Percentiles rank a stretch among this genome's conserved stretches.
Conservation (phyloP, 208 protist genomes). For the Trypanosoma melophagium region DNA sequence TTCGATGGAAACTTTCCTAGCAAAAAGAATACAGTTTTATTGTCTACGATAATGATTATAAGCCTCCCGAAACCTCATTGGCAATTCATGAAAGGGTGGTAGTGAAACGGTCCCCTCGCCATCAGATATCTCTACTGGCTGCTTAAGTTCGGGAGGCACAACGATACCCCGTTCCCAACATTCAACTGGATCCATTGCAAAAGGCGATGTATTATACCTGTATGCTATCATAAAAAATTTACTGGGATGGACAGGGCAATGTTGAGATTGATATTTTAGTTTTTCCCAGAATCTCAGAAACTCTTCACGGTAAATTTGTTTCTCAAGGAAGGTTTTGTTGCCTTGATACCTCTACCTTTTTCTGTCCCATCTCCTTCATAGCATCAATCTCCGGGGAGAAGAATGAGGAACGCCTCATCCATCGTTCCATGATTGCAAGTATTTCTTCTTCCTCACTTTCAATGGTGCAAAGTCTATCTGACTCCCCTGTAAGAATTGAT, state of each 20-base stretch:
- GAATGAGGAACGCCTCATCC: neutral
- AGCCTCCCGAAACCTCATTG: slow-evolving; percentile 21
- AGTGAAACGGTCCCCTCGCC: slow-evolving; percentile 11
- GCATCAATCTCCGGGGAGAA: slow-evolving; percentile 5
- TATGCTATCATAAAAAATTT: slow-evolving; percentile 21
- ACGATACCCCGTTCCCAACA: slow-evolving; percentile 27
- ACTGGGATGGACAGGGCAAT: neutral
- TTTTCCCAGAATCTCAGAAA: slow-evolving; percentile 27
- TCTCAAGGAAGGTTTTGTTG: slow-evolving; percentile 7
- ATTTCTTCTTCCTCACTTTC: slow-evolving; percentile 13
- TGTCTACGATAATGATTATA: slow-evolving; percentile 14
- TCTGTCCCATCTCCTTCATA: neutral
- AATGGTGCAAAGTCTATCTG: slow-evolving; percentile 2
- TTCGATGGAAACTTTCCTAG: neutral
- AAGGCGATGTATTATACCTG: slow-evolving; percentile 19
- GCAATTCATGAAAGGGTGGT: slow-evolving; percentile 27
- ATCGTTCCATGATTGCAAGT: slow-evolving; percentile 6
- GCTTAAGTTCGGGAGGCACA: slow-evolving; percentile 29
- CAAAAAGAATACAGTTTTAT: neutral
- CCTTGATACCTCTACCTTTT: slow-evolving; percentile 1
- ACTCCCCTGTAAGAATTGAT: slow-evolving; percentile 7
- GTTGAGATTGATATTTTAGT: neutral
- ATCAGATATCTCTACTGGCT: slow-evolving; percentile 14
- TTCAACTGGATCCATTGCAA: slow-evolving; percentile 28
- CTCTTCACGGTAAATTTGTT: slow-evolving; percentile 28